Conservation (phyloP, 2,329 filamentous ascomycete genomes). For the Colletotrichum agaves region DNA sequence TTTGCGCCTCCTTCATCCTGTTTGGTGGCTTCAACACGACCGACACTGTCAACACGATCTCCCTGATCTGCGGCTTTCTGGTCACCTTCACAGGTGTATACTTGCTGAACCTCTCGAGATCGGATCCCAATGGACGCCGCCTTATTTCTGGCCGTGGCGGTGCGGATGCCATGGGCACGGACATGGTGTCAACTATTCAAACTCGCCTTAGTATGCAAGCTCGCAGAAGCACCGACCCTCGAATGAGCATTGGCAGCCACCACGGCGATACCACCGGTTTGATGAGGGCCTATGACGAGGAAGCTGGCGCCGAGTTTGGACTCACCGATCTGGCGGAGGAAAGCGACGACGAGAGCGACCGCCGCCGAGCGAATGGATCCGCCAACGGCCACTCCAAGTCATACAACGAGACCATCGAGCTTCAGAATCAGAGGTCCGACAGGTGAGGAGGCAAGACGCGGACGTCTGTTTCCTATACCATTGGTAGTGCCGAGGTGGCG, state of each 20-base stretch:
- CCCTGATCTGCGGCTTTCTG: slow-evolving; percentile 90
- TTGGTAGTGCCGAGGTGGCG: slow-evolving; percentile 19
- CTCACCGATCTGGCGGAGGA: slow-evolving; percentile 84
- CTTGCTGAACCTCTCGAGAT: slow-evolving; percentile 92
- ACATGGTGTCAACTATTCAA: slow-evolving; percentile 88
- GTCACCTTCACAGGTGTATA: slow-evolving; percentile 97
- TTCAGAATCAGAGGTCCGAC: slow-evolving; percentile 59
- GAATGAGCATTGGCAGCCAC: slow-evolving; percentile 72
- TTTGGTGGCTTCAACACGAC: slow-evolving; percentile 97
- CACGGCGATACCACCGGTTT: slow-evolving; percentile 81
- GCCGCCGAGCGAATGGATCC: slow-evolving; percentile 51
- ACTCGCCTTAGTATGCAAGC: slow-evolving; percentile 95
- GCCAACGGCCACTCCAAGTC: slow-evolving; percentile 54
- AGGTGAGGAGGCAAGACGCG: slow-evolving; percentile 39
- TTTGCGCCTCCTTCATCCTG: slow-evolving; percentile 94
- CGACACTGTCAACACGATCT: slow-evolving; percentile 90
- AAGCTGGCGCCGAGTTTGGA: slow-evolving; percentile 78
- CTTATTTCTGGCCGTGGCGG: slow-evolving; percentile 69
- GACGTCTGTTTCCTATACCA: slow-evolving; percentile 13
- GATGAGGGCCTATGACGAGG: slow-evolving; percentile 90
- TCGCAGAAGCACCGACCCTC: slow-evolving; percentile 76
- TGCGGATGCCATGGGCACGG: slow-evolving; percentile 86
- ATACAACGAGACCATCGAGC: slow-evolving; percentile 57
- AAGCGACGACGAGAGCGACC: slow-evolving; percentile 69
- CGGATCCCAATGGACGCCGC: slow-evolving; percentile 83